These are phyloP conservation scores for Aspergillus versicolor DNA, from an alignment of 2,329 filamentous ascomycete genomes.

Conservation along the genomic window DNA sequence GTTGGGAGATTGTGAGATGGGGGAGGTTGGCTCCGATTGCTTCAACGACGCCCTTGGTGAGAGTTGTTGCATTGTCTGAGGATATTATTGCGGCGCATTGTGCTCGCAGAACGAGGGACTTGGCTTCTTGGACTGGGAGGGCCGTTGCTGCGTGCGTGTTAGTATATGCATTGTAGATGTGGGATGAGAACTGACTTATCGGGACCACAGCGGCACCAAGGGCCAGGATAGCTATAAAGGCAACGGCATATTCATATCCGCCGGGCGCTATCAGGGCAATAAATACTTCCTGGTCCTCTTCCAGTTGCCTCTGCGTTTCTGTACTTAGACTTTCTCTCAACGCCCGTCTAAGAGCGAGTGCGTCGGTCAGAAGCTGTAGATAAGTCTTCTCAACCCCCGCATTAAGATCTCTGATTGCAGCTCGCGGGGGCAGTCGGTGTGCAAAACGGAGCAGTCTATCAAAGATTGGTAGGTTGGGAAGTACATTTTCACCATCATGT, in stretches of 20 bases:
- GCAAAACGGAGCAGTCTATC: conserved; percentile 32
- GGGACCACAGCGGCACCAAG: conserved; percentile 36
- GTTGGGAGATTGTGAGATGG: not conserved
- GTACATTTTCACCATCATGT: conserved; percentile 23
- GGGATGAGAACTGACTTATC: conserved; percentile 24
- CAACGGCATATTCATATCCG: conserved; percentile 39
- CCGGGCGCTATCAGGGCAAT: conserved; percentile 34
- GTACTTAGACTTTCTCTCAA: conserved; percentile 16
- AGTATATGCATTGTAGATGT: not conserved
- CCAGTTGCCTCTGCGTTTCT: conserved; percentile 22
- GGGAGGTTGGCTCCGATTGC: not conserved
- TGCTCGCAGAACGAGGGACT: conserved; percentile 29
- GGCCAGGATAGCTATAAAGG: conserved; percentile 33
- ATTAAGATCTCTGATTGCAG: conserved; percentile 34
- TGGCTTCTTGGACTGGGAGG: conserved; percentile 33
- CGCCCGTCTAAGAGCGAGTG: conserved; percentile 26
- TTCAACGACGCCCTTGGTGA: conserved; percentile 5
- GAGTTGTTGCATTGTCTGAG: conserved; percentile 14
- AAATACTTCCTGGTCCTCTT: conserved; percentile 31
- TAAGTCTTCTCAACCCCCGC: conserved; percentile 32
- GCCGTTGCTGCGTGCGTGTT: conserved; percentile 17
- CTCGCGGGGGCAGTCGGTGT: conserved; percentile 22
- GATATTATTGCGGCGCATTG: conserved; percentile 23
- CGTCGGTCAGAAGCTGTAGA: conserved; percentile 34
- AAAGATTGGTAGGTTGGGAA: conserved; percentile 35